Base-by-base conservation (phyloP, 2,329 filamentous ascomycete species). In the Cordyceps javanica region DNA sequence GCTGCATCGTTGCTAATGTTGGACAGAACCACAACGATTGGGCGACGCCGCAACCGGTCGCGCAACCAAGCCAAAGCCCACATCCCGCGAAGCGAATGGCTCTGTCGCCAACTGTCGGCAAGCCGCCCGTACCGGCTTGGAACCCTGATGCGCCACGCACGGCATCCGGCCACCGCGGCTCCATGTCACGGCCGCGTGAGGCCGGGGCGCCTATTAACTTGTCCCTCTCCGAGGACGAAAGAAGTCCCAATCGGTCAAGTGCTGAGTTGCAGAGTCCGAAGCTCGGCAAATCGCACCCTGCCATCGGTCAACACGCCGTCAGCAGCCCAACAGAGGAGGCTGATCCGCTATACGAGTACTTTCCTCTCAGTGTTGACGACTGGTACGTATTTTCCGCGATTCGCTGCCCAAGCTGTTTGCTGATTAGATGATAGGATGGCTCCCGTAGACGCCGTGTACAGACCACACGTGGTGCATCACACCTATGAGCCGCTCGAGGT, bases 401-500 rank as follows among this genome's bases (percentile, higher is more conserved):
- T 58, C n/a, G 36, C 50, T 39, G 13, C 21, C 26, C 16, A 39
- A 11, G 4, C n/a, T 19, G 21, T 14, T 11, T 46, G 55, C 61
- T 67, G 61, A 67, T 45, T 2, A 36, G 36, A 13, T 48, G 23
- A 11, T 10, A 82, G 83, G 86, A 91, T 92, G 83, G 89, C 89
- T 2, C 91, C 90, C 1, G 90, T 95, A 3, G 91, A 96, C 71
- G 91, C 91, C 5, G 87, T 96, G 16, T 96, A 96, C 69, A 80
- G 91, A 50, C 93, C 92, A 6, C 92, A 97, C 70, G 90, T 96
- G 16, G 92, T 97, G 3, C 93, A 97, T 72, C 92, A 97, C 69
- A 93, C 89, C 16, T 81, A 82, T 48, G 77, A 88, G 49, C 85
- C 86, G 10, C 80, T 83, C 5, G 87, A 90, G 64, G 78, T 88